Percentiles rank a stretch among this genome's conserved stretches.
Conservation (phyloP, 2,329 filamentous ascomycete genomes). For the Ceratocystis papillata region DNA sequence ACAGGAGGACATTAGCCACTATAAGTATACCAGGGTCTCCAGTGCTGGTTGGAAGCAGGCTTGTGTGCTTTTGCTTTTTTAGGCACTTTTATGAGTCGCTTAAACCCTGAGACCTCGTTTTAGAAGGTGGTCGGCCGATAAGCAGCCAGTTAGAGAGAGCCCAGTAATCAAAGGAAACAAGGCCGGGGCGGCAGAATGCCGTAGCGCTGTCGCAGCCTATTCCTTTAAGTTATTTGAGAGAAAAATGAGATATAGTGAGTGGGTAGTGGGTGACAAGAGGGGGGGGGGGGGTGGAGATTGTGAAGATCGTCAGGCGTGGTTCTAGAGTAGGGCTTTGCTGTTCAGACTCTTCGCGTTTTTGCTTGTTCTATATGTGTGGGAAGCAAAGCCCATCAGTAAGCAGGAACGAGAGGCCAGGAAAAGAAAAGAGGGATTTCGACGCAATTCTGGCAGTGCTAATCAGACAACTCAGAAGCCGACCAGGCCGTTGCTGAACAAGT, state of each 20-base stretch:
- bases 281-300: neutral
- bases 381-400: neutral
- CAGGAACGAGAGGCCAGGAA: neutral
- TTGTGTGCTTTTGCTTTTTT: conserved; percentile 14
- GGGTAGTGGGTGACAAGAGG: neutral
- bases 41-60: conserved; percentile 2
- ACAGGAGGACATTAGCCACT: conserved; percentile 20
- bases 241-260: neutral
- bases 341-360: neutral
- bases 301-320: neutral
- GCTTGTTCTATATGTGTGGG: neutral
- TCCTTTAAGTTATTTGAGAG: conserved; percentile 13
- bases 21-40: conserved; percentile 15
- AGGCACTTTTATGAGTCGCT: conserved; percentile 11
- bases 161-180: conserved; percentile 8
- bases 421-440: neutral
- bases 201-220: conserved; percentile 14
- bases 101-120: conserved; percentile 15
- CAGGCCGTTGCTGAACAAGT: neutral
- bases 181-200: conserved; percentile 17
- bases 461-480: neutral
- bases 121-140: conserved; percentile 19
- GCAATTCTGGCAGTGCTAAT: neutral
- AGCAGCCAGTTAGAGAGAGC: neutral
- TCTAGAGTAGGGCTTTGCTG: neutral